A percentile compares a stretch with the other conserved stretches of the same genome.
Conservation (phyloP, 1,284 basidiomycete species). For the Puccinia hordei region DNA sequence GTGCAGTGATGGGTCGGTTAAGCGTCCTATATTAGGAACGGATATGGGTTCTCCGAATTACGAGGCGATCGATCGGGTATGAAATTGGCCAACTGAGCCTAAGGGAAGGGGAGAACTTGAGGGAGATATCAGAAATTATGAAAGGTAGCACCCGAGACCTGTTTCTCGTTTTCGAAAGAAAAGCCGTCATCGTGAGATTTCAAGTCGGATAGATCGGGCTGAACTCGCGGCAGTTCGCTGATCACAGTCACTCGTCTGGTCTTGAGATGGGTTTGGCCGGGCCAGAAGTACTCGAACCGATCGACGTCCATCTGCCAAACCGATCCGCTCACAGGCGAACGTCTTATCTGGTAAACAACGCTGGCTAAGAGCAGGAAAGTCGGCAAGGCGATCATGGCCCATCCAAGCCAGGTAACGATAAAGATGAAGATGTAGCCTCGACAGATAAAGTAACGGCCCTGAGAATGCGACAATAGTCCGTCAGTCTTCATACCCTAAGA, state of each 20-base stretch:
- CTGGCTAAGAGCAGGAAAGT: neutral
- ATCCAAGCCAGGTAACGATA: constrained; percentile 24
- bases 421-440: constrained; percentile 48
- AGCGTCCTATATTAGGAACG: neutral
- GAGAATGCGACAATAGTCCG: neutral
- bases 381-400: constrained; percentile 25
- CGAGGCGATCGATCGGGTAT: too few relatives aligned
- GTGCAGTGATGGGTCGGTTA: neutral
- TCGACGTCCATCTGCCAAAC: constrained; percentile 21
- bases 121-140: constrained; percentile 1
- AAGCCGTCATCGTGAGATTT: neutral
- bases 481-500: neutral
- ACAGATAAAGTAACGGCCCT: constrained; percentile 45
- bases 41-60: too few relatives aligned
- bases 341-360: constrained; percentile 9
- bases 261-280: constrained; percentile 28
- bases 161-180: constrained; percentile 30
- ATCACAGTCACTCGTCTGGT: neutral
- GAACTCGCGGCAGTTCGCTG: neutral
- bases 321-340: neutral
- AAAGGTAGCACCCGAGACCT: neutral
- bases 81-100: neutral
- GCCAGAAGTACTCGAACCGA: constrained; percentile 48
- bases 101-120: neutral
- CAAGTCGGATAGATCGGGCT: constrained; percentile 24